phyloP scores from a whole-genome alignment of 306 rosid species.

The Begonia loranthoides region DNA sequence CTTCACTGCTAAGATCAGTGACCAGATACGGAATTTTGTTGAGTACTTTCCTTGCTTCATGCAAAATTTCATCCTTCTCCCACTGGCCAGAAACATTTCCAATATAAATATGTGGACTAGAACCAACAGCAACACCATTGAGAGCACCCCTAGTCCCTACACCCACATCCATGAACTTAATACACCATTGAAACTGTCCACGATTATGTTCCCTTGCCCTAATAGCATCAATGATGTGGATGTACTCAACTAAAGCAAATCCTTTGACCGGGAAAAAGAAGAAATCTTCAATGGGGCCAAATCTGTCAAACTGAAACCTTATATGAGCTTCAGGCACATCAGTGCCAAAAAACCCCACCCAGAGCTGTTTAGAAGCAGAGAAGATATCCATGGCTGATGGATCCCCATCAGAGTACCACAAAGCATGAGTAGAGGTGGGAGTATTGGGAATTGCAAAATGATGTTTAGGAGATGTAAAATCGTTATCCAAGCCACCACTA shows the following conservation, averaged over 20 bases:
- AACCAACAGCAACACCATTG: slow-evolving; percentile 82
- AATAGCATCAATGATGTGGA: slow-evolving; percentile 65
- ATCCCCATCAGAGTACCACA: slow-evolving; percentile 86
- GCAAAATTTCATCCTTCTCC: slow-evolving; percentile 85
- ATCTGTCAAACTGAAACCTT: slow-evolving; percentile 76
- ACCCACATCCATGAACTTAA: slow-evolving; percentile 81
- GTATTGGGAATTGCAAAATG: slow-evolving; percentile 30
- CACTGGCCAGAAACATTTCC: slow-evolving; percentile 73
- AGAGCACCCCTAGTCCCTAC: slow-evolving; percentile 76
- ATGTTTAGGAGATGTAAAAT: slow-evolving; percentile 50
- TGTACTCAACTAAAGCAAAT: slow-evolving; percentile 76
- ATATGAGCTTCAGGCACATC: slow-evolving; percentile 72
- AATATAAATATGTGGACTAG: slow-evolving; percentile 54
- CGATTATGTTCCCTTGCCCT: slow-evolving; percentile 63
- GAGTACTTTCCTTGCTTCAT: slow-evolving; percentile 62
- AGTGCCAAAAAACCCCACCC: slow-evolving; percentile 55
- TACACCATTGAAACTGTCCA: slow-evolving; percentile 60
- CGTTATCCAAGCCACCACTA: slow-evolving; percentile 37
- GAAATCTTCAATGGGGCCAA: slow-evolving; percentile 69
- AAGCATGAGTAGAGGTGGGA: slow-evolving; percentile 30
- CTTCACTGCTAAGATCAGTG: slow-evolving; percentile 69
- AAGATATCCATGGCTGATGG: slow-evolving; percentile 67
- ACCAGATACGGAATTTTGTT: slow-evolving; percentile 50
- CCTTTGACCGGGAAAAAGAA: slow-evolving; percentile 55
- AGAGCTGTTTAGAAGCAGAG: slow-evolving; percentile 81